phyloP scores from a whole-genome alignment of 2,329 filamentous ascomycete species.

The Celoporthe dispersa region DNA sequence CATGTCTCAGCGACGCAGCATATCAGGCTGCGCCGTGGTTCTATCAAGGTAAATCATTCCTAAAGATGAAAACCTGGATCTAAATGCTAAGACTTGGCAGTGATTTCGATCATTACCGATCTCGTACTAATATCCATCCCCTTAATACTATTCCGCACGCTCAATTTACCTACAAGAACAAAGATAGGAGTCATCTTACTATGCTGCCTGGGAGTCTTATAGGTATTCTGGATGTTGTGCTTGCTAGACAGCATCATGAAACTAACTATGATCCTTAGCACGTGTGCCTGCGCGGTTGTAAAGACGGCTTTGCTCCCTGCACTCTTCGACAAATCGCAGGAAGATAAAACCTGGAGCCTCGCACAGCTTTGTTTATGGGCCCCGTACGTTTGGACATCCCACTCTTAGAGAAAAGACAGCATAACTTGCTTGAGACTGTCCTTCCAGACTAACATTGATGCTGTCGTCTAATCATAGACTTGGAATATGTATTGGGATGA shows the following conservation, averaged over 20 bases:
- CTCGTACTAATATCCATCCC: background rate
- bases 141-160: slow-evolving; percentile 1
- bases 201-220: slow-evolving; percentile 4
- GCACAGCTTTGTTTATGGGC: slow-evolving; percentile 8
- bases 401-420: background rate
- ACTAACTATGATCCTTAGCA: background rate
- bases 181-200: background rate
- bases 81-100: background rate
- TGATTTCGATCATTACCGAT: background rate
- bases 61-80: background rate
- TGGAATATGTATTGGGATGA: slow-evolving; percentile 9
- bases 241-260: too few species aligned
- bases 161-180: background rate
- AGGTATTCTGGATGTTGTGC: background rate
- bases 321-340: background rate
- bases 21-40: background rate
- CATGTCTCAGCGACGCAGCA: background rate
- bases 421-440: too few species aligned
- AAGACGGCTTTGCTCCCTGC: slow-evolving; percentile 6
- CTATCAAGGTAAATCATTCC: background rate
- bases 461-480: background rate
- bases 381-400: background rate
- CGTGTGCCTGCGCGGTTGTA: background rate
- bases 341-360: slow-evolving; percentile 4
- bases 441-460: background rate